Conservation (phyloP, 202 grass and related monocot species). For the Setaria italica region DNA sequence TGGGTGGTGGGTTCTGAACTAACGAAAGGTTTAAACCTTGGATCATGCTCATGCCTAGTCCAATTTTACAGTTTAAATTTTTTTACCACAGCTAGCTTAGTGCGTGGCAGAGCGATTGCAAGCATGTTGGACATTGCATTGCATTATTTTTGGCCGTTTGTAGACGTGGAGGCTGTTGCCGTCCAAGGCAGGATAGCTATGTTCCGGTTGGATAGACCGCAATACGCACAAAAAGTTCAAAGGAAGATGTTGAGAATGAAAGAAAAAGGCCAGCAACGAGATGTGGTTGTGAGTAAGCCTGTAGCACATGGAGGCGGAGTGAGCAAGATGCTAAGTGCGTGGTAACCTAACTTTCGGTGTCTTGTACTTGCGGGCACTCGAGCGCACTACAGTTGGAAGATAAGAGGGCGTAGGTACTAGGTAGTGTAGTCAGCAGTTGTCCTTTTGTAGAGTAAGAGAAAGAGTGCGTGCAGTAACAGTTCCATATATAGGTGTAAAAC, state of each 20-base stretch:
- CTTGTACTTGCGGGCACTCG: not conserved
- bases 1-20: not conserved
- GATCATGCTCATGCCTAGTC: not conserved
- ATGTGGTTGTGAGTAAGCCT: not conserved
- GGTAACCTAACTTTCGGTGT: conserved; percentile 32
- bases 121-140: conserved; percentile 12
- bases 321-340: not conserved
- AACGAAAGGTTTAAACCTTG: not conserved
- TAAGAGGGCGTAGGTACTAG: not conserved
- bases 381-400: not conserved
- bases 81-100: not conserved
- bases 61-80: not conserved
- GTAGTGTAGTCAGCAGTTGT: not conserved
- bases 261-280: not conserved
- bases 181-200: not conserved
- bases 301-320: not conserved
- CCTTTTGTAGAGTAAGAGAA: too few relatives aligned
- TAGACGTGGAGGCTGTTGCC: conserved; percentile 30
- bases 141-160: not conserved
- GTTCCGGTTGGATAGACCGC: conserved; percentile 34
- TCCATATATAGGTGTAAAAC: too few relatives aligned
- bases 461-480: too few relatives aligned
- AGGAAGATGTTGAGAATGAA: not conserved
- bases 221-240: conserved; percentile 20
- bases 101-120: conserved; percentile 16